phyloP scores from a whole-genome alignment of 2,329 filamentous ascomycete species.

The Teratosphaeriaceae sp. region DNA sequence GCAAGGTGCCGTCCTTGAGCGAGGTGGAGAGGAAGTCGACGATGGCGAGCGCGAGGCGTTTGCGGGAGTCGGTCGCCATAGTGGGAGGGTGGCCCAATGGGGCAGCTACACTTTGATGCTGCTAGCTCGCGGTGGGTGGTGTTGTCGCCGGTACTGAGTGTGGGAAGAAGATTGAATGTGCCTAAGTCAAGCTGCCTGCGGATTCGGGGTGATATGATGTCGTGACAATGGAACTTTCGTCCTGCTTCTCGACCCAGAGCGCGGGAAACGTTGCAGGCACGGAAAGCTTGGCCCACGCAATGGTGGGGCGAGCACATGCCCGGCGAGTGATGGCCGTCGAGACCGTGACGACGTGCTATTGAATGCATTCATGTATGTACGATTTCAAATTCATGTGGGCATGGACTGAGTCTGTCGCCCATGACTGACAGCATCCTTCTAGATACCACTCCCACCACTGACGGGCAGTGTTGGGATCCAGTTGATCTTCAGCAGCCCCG shows the following conservation, averaged over 20 bases:
- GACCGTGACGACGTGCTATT: no score
- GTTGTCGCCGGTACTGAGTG: no score
- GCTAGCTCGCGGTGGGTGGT: neutral
- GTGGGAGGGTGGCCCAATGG: neutral
- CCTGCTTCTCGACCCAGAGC: neutral
- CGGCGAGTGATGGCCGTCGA: no score
- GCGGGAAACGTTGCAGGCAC: neutral
- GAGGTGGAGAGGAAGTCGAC: conserved; percentile 89
- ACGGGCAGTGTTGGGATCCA: conserved; percentile 5
- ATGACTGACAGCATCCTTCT: no score
- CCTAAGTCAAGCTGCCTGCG: no score
- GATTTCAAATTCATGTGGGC: no score
- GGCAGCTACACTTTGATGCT: conserved; percentile 2
- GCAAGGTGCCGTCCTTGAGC: conserved; percentile 78
- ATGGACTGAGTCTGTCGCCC: no score
- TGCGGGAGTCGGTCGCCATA: conserved; percentile 48
- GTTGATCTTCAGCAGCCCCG: conserved; percentile 6
- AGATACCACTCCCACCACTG: conserved; percentile 5
- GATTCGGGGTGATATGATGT: neutral
- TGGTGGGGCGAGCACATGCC: neutral
- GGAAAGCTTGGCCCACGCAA: neutral
- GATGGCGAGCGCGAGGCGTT: conserved; percentile 94
- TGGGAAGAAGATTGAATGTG: no score
- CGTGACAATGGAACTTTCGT: neutral
- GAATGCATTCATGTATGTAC: no score